phyloP scores from a whole-genome alignment of 768 basidiomycete species.

The Pleurotus citrinopileatus region DNA sequence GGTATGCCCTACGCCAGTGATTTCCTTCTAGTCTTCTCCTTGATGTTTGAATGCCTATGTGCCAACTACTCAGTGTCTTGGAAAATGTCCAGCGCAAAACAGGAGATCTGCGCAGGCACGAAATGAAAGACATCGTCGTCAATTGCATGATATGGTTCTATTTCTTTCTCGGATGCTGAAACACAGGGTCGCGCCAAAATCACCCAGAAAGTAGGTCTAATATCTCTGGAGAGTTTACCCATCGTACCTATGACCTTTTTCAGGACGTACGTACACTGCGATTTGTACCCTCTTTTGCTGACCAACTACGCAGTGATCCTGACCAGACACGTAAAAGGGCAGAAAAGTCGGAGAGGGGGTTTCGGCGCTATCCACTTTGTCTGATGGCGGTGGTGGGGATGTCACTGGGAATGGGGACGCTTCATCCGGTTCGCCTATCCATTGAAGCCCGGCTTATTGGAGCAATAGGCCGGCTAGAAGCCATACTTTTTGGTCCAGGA shows the following conservation, averaged over 20 bases:
- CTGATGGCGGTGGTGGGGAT: no score
- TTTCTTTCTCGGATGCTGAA: background rate
- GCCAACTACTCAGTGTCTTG: background rate
- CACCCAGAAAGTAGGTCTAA: background rate
- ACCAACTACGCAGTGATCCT: no score
- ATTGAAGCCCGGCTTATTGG: no score
- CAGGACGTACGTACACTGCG: background rate
- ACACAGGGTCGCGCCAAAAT: background rate
- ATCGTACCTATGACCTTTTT: background rate
- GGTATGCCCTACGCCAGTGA: conserved; percentile 3
- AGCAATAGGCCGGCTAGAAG: no score
- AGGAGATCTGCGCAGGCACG: background rate
- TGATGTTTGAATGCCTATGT: background rate
- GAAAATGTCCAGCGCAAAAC: background rate
- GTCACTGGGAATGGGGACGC: no score
- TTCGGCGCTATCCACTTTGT: no score
- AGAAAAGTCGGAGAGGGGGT: no score
- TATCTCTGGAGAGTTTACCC: no score
- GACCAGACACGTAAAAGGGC: no score
- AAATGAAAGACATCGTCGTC: conserved; percentile 5
- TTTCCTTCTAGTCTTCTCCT: background rate
- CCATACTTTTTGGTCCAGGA: no score
- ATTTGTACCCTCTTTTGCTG: no score
- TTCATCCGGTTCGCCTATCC: no score
- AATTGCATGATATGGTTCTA: conserved; percentile 9